Evolutionary conservation across 2,329 filamentous ascomycete species (phyloP), one percentile per base, ranked within the genome.

Genomic region (Ceratocystis colombiana): DNA sequence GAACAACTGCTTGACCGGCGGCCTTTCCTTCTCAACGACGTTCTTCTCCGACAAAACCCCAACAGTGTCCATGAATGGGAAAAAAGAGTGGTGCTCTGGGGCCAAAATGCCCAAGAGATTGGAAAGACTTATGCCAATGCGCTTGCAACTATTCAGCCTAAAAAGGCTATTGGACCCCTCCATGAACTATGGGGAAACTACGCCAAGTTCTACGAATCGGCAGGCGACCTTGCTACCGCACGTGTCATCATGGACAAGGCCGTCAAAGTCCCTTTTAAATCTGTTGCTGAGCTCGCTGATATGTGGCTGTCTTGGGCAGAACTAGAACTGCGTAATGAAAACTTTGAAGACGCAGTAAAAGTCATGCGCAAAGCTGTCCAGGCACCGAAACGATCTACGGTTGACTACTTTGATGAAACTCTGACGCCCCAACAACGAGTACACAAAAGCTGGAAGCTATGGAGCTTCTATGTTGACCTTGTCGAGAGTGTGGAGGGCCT

Each of bases 251-350:
- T 97, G 84, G 93, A 97, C 75, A 99, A 97, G 77, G 93, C 93
- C 15, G 89, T 96, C 73, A 97, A 96, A 73, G 94, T 99, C 0
- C 92, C 93, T 0, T 99, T 95, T 80, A 97, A 96, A 73, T 95
- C 92, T 0, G 93, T 99, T n/a, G 86, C 89, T 37, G 94, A 99
- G 76, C 81, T 99, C 67, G 94, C 94, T 22, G 94, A 99, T 72
- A 96, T 94, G 83, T 99, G 94, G 94, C 95, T 95, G 70, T 91
- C 96, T 76, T 99, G 94, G 93, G 93, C 95, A 0, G 93, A 99
- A 76, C 90, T 99, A 88, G 94, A 99, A 75, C 81, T 99, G 62
- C 88, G 94, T 62, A 91, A 91, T 72, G 92, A 97, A 72, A 95
- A 97, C 73, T 96, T 97, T 70, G 92, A 97, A 73, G 88, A 89